These are phyloP conservation scores for Phytopythium ostracodes DNA, from an alignment of 352 stramenopile genomes.

Conservation along the genomic window DNA sequence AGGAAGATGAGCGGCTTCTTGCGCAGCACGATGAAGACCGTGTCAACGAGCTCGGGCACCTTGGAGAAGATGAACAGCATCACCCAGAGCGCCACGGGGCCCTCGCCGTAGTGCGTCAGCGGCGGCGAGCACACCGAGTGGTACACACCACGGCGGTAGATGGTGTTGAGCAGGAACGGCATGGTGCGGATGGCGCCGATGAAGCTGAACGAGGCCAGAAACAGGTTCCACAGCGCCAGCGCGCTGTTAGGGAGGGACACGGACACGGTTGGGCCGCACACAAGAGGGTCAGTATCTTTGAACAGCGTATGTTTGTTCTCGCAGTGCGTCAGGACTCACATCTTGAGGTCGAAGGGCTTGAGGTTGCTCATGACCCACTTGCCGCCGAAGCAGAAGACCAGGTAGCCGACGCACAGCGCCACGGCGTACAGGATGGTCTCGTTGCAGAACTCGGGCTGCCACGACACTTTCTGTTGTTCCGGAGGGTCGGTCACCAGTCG, in stretches of 20 bases:
- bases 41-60: slow-evolving; percentile 94
- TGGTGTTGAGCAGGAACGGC: slow-evolving; percentile 80
- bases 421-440: slow-evolving; percentile 60
- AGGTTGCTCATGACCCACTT: slow-evolving; percentile 75
- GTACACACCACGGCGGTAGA: slow-evolving; percentile 76
- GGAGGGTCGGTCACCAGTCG: neutral
- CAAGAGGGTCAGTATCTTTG: neutral
- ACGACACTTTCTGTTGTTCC: slow-evolving; percentile 43
- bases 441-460: slow-evolving; percentile 62
- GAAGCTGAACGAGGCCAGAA: slow-evolving; percentile 71
- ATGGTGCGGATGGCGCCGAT: slow-evolving; percentile 71
- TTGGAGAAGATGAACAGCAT: slow-evolving; percentile 89
- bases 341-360: slow-evolving; percentile 76
- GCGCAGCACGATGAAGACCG: slow-evolving; percentile 96
- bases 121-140: slow-evolving; percentile 77
- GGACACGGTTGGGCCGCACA: neutral
- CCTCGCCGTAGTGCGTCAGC: slow-evolving; percentile 61
- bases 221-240: slow-evolving; percentile 80
- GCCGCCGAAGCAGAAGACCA: slow-evolving; percentile 71
- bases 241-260: slow-evolving; percentile 19
- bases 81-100: slow-evolving; percentile 69
- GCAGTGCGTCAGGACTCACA: slow-evolving; percentile 33
- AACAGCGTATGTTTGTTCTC: neutral
- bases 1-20: slow-evolving; percentile 97
- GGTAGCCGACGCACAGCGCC: slow-evolving; percentile 60